phyloP scores from a whole-genome alignment of 1,284 basidiomycete genomes.

The Pterulicium gracile region DNA sequence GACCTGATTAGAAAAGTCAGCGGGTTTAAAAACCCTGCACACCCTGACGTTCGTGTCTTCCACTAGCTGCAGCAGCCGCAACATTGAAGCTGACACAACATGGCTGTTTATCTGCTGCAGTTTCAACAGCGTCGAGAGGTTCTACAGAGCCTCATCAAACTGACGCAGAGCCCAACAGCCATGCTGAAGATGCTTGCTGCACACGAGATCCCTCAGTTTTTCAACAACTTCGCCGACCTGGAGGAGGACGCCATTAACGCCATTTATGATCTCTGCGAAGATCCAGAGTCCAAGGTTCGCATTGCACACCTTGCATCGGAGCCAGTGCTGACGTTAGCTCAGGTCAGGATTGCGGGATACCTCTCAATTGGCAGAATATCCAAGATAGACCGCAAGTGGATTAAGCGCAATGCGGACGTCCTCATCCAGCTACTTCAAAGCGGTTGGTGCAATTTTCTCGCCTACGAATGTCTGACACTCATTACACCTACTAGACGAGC shows the following conservation, averaged over 20 bases:
- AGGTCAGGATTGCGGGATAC: slow-evolving; percentile 64
- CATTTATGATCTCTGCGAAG: slow-evolving; percentile 66
- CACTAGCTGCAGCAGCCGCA: neutral
- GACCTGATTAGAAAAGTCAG: neutral
- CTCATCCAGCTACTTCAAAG: slow-evolving; percentile 64
- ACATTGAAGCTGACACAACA: neutral
- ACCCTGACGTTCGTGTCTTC: too few species aligned
- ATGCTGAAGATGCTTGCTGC: slow-evolving; percentile 47
- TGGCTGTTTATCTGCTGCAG: neutral
- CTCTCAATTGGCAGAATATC: slow-evolving; percentile 53
- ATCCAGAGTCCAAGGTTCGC: slow-evolving; percentile 40
- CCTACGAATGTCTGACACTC: slow-evolving; percentile 2
- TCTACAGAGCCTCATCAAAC: slow-evolving; percentile 24
- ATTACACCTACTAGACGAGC: slow-evolving; percentile 38
- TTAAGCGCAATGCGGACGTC: slow-evolving; percentile 63
- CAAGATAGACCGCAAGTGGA: slow-evolving; percentile 42
- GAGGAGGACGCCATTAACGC: slow-evolving; percentile 66
- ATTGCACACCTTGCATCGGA: neutral
- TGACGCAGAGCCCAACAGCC: slow-evolving; percentile 23
- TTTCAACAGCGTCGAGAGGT: slow-evolving; percentile 20
- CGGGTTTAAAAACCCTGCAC: too few species aligned
- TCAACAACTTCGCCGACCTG: slow-evolving; percentile 54
- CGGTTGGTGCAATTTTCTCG: slow-evolving; percentile 33
- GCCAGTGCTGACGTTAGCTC: slow-evolving; percentile 3
- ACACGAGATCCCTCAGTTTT: slow-evolving; percentile 41